Evolutionary conservation across 305 asterid genomes (phyloP).

Genomic region (Fraxinus greggii): DNA sequence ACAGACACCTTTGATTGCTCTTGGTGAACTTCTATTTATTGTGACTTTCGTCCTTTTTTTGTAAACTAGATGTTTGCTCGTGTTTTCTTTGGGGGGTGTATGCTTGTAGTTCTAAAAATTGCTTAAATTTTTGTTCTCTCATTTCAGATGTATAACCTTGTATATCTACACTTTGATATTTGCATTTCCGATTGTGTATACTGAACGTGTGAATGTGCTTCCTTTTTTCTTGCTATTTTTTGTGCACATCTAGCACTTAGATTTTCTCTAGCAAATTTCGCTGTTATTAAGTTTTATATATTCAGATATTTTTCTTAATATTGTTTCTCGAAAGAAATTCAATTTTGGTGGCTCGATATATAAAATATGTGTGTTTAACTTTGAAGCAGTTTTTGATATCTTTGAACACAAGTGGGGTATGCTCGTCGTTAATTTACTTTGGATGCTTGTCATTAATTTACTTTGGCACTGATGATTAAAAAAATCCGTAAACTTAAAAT

Average conservation of each 20-base stretch:
- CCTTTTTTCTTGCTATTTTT: background rate
- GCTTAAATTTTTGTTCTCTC: background rate
- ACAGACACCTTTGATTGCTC: background rate
- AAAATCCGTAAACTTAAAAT: background rate
- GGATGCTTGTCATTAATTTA: background rate
- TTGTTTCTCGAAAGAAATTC: background rate
- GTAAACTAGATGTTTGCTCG: background rate
- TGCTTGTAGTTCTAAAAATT: background rate
- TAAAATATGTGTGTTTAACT: background rate
- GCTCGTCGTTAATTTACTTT: background rate
- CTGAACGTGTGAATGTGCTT: background rate
- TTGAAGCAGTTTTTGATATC: background rate
- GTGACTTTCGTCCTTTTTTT: background rate
- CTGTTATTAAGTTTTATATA: background rate
- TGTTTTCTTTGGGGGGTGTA: background rate
- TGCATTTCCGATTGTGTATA: background rate
- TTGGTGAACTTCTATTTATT: background rate
- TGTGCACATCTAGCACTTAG: background rate
- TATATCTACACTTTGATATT: background rate
- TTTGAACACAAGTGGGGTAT: background rate
- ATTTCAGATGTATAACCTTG: background rate
- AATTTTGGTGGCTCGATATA: background rate
- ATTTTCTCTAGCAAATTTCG: background rate
- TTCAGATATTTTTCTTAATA: background rate
- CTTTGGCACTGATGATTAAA: background rate